Evolutionary conservation across 2,329 filamentous ascomycete genomes (phyloP), one percentile per base, ranked within the genome.

Genomic region (Pseudocercospora ulei): DNA sequence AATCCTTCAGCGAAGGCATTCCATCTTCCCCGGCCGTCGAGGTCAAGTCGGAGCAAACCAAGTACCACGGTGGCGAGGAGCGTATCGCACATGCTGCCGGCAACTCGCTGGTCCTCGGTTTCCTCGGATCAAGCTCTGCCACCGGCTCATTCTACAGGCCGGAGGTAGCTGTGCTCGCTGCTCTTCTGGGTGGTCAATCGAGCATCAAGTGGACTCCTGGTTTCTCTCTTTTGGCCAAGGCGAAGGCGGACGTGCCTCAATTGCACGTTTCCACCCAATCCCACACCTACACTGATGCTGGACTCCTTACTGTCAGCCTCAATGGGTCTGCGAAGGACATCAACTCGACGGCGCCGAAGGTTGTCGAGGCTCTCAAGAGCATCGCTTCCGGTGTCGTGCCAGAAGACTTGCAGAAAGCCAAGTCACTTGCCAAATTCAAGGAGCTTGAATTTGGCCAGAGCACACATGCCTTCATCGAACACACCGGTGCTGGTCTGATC

Each of bases 61-160:
- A 87, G 67, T 98, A 96, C 77, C 82, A 77, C 59, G 90, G 90
- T 63, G 92, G 90, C 60, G 86, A 98, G 72, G 84, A 93, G 70
- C 84, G 90, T 55, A 82, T 82, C 52, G 72, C 82, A 49, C 82
- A 85, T 64, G 71, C 70, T 44, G 70, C 71, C 50, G 81, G 83
- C 53, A 95, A 93, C 68, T 74, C 86, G 27, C 63, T 94, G 54
- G 82, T 94, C 52, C 76, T 98, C 59, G 90, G 78, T 48, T 96
- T 98, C 80, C 82, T 86, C 41, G 87, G 88, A 44, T 86, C 85
- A 48, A 82, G 84, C 65, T 78, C 80, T 23, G 75, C 75, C 56
- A 78, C 76, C 24, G 72, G 73, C 54, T 71, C 72, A 49, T 77
- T 76, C 56, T 85, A 83, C 72, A 93, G 94, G 72, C 83, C 90